A percentile compares a stretch with the other conserved stretches of the same genome.
These are phyloP conservation scores for Rhodotorula toruloides DNA, from an alignment of 768 basidiomycete species.

Conservation along the genomic window DNA sequence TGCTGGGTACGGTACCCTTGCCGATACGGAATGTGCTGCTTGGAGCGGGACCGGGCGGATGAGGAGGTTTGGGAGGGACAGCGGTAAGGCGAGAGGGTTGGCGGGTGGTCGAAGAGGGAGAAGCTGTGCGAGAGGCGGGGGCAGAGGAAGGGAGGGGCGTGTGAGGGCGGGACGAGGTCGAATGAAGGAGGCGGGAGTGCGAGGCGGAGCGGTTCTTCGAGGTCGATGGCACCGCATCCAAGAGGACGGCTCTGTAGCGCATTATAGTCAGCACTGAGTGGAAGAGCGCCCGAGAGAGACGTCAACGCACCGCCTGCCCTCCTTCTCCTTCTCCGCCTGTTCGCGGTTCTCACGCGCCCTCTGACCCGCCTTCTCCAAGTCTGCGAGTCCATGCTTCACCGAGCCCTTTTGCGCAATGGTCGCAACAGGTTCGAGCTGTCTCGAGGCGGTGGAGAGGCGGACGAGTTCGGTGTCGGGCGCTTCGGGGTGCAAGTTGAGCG, in stretches of 20 bases:
- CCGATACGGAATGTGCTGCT: slow-evolving; percentile 32
- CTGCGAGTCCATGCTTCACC: neutral
- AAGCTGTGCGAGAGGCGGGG: slow-evolving; percentile 6
- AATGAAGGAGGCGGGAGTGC: slow-evolving; percentile 5
- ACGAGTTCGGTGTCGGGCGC: slow-evolving; percentile 14
- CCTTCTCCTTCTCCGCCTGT: slow-evolving; percentile 23
- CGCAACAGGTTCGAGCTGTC: slow-evolving; percentile 20
- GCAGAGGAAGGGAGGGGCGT: slow-evolving; percentile 3
- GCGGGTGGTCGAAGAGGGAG: neutral
- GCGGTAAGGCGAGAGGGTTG: slow-evolving; percentile 23
- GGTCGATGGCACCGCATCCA: slow-evolving; percentile 6
- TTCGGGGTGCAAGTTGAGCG: slow-evolving; percentile 24
- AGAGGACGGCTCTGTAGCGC: slow-evolving; percentile 21
- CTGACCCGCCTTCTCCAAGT: slow-evolving; percentile 9
- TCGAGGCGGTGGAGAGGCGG: neutral
- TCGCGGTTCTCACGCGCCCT: slow-evolving; percentile 17
- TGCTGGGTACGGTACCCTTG: slow-evolving; percentile 13
- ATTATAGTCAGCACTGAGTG: neutral
- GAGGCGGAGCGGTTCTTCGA: neutral
- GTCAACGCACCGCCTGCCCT: slow-evolving; percentile 15
- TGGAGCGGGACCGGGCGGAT: neutral
- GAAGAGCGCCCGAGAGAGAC: neutral
- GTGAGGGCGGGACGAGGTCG: slow-evolving; percentile 4
- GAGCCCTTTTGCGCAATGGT: slow-evolving; percentile 15
- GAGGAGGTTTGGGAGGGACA: slow-evolving; percentile 4